phyloP scores from a whole-genome alignment of 75 land plant species.

The Selaginella tamariscina region DNA sequence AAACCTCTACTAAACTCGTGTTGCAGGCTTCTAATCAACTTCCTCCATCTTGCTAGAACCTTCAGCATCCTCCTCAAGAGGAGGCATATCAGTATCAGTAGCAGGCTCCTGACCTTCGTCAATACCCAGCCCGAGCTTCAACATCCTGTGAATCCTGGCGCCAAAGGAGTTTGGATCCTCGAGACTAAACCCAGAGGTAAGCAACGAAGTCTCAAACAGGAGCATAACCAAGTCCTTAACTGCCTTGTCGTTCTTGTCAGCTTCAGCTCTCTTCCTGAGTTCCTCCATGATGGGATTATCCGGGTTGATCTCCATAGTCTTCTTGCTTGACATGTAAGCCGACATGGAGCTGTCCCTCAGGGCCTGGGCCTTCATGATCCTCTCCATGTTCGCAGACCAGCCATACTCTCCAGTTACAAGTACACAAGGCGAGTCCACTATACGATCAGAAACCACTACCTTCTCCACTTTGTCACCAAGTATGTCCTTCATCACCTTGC shows the following conservation, averaged over 20 bases:
- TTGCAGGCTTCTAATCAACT: conserved; percentile 14
- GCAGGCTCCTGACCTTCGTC: conserved; percentile 38
- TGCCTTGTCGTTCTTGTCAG: conserved; percentile 51
- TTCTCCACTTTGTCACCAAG: not conserved
- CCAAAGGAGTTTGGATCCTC: conserved; percentile 59
- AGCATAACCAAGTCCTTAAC: conserved; percentile 47
- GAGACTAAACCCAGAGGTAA: conserved; percentile 50
- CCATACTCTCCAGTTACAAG: conserved; percentile 33
- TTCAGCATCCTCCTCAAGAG: conserved; percentile 39
- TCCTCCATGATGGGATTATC: conserved; percentile 59
- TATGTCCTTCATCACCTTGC: conserved; percentile 1
- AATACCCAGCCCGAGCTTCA: conserved; percentile 51
- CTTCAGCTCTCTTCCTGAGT: conserved; percentile 39
- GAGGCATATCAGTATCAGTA: conserved; percentile 40
- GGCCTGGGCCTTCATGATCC: conserved; percentile 37
- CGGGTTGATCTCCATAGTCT: conserved; percentile 62
- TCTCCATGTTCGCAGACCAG: conserved; percentile 40
- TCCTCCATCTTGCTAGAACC: conserved; percentile 20
- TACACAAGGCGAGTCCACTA: not conserved
- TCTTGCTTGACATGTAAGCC: conserved; percentile 50
- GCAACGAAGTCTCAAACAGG: conserved; percentile 43
- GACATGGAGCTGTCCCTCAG: conserved; percentile 37
- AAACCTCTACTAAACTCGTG: no score
- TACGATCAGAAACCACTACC: not conserved
- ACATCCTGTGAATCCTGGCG: conserved; percentile 47